Evolutionary conservation across 768 basidiomycete species (phyloP), one percentile per base, ranked within the genome.

Genomic region (Chalciporus piperatus): DNA sequence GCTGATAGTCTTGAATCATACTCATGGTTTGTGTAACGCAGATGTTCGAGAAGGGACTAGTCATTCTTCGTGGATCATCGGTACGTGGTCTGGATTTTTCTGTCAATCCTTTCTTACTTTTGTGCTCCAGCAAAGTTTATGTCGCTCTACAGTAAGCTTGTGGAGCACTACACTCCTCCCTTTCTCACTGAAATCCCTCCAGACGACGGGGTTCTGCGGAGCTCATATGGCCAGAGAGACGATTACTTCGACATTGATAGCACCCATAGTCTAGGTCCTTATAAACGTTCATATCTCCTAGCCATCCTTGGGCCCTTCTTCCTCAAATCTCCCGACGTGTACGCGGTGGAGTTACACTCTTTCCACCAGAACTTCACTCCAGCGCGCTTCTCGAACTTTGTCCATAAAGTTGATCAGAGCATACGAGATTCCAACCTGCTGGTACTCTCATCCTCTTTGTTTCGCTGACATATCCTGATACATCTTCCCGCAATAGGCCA

Each of bases 161-260:
- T 41, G 9, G 9, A n/a, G 10, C 14, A 17, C 30, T 32, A 13
- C 14, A 8, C 2, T 23, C 10, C 3, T 30, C 1, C 5, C 7
- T 7, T 45, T 45, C 38, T 57, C 37, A 47, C 38, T 23, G 45
- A 17, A 42, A 14, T 25, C n/a, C 30, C 33, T 44, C 16, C 17
- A 67, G 66, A 62, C 12, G 64, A 68, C 0, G 68, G 66, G 6
- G 41, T 66, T 2, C 41, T 68, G 19, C 55, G 54, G 25, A 70
- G 61, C 20, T 64, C 64, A 20, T 70, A 68, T 43, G 66, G 68
- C 10, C 66, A 68, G 50, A 48, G 41, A 5, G 66, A 70, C 38
- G 68, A 68, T 35, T 63, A 60, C 42, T 70, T 66, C 46, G 66
- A 68, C 35, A 66, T 70, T 38, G 64, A 70, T 1, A 52, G 55